Evolutionary conservation across 257 asterid genomes (phyloP), one percentile per base, ranked within the genome.

Genomic region (Solanum dulcamara): DNA sequence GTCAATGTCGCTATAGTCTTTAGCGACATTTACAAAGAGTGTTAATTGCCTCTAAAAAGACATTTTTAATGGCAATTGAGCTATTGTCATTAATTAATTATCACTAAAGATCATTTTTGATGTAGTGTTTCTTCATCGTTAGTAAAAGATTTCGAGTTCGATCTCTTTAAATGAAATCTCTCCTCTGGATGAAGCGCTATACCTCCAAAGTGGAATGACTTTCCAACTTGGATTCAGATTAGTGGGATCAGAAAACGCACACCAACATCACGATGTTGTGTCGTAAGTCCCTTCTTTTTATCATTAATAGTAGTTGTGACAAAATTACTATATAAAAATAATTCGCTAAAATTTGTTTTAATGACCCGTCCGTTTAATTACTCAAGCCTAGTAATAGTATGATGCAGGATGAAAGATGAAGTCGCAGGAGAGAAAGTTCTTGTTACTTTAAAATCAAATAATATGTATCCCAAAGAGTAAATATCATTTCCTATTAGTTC

Each of bases 351-450:
- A 12, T 10, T 44, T 0, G 14, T 2, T 10, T 44, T 44, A 10
- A 11, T 44, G 50, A 44, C 13, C 14, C 50, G 4, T 44, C 51
- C 46, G 1, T 42, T 42, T 42, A 42, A 42, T 38, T 3, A 38
- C 42, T 38, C 42, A 3, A 4, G 42, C 42, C 42, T 42, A 46
- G 15, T 14, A 15, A 5, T 42, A 46, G 15, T 14, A 15, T 50
- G 7, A 50, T 50, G 17, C 55, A 84, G 88, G 44, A 81, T 85
- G 88, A 71, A 87, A 62, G 84, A 85, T 35, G 89, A 85, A 32
- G 84, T 14, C 3, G 89, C 86, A 10, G 88, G 89, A 38, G n/a
- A n/a, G n/a, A 88, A 87, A 60, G 81, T 87, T 6, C 89, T 88
- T 1, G 86, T 87, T 64, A 86, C 89, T 0, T 85, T 85, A 86